Percentiles rank a stretch among this genome's conserved stretches.
These are phyloP conservation scores for Sporothrix pseudoabietina DNA, from an alignment of 2,329 filamentous ascomycete species.

Conservation along the genomic window DNA sequence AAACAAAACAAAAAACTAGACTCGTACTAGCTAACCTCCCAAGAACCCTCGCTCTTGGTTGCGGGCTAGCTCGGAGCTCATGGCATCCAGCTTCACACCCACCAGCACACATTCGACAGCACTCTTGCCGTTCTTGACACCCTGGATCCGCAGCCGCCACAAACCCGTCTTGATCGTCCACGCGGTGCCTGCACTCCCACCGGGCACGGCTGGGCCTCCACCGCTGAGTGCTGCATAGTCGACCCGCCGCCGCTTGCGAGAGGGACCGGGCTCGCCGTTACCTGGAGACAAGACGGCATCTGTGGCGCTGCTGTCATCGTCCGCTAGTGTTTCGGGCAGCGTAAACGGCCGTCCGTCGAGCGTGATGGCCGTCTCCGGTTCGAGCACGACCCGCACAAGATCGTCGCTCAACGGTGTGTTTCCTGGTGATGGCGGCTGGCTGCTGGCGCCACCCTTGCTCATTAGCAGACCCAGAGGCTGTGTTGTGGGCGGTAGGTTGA, in stretches of 20 bases:
- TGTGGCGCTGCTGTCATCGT: not conserved
- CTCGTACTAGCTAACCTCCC: not conserved
- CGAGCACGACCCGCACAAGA: conserved; percentile 65
- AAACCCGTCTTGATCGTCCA: conserved; percentile 71
- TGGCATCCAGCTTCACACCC: conserved; percentile 75
- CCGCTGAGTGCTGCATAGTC: conserved; percentile 36
- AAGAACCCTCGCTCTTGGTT: conserved; percentile 70
- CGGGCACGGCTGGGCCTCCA: conserved; percentile 42
- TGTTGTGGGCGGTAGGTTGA: conserved; percentile 65
- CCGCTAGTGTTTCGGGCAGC: conserved; percentile 28
- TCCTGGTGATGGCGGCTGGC: conserved; percentile 65
- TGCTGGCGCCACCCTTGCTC: conserved; percentile 62
- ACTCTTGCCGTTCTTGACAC: conserved; percentile 51
- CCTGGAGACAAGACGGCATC: not conserved
- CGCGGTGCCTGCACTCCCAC: conserved; percentile 14
- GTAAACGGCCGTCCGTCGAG: conserved; percentile 59
- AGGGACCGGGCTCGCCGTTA: conserved; percentile 34
- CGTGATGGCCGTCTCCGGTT: conserved; percentile 58
- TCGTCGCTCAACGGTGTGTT: conserved; percentile 72
- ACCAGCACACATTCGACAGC: conserved; percentile 71
- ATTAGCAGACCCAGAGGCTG: conserved; percentile 67
- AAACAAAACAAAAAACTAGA: not conserved
- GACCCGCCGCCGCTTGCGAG: conserved; percentile 44
- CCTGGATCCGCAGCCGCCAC: conserved; percentile 70
- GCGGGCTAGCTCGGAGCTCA: conserved; percentile 64